These are phyloP conservation scores for Fusarium miscanthi DNA, from an alignment of 2,329 filamentous ascomycete species.

Conservation along the genomic window DNA sequence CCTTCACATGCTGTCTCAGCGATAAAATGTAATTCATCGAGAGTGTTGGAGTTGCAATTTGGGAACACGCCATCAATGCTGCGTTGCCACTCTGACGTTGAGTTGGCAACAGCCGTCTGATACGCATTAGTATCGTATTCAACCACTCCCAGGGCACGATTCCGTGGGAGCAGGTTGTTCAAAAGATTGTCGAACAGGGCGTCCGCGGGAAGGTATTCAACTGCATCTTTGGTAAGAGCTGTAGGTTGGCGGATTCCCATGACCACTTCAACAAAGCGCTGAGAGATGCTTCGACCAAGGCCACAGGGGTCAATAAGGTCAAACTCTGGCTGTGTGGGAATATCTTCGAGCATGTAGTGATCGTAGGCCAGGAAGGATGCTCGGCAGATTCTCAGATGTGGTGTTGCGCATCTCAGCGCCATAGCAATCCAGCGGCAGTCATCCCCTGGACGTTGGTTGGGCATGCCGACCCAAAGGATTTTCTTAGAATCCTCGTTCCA, in stretches of 20 bases:
- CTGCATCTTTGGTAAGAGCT: constrained; percentile 46
- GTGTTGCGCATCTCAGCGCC: constrained; percentile 51
- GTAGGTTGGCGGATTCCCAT: constrained; percentile 54
- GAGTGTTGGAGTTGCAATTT: constrained; percentile 57
- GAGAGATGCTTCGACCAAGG: constrained; percentile 54
- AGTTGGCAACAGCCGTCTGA: constrained; percentile 52
- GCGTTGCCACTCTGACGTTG: constrained; percentile 56
- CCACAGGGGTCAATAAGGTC: constrained; percentile 57
- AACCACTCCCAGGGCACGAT: constrained; percentile 41
- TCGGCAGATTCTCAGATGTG: constrained; percentile 55
- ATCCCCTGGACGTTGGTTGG: constrained; percentile 53
- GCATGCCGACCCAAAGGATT: constrained; percentile 59
- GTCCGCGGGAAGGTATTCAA: constrained; percentile 51
- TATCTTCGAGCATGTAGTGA: constrained; percentile 51
- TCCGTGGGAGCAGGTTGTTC: constrained; percentile 41
- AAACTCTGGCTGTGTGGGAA: constrained; percentile 47
- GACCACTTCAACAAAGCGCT: constrained; percentile 60
- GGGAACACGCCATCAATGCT: constrained; percentile 58
- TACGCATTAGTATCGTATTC: constrained; percentile 54
- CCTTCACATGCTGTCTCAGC: constrained; percentile 57
- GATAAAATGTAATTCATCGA: constrained; percentile 58
- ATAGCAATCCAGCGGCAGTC: constrained; percentile 58
- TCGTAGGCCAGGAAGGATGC: constrained; percentile 59
- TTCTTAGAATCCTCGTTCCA: constrained; percentile 50
- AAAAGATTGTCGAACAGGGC: constrained; percentile 42